Percentiles rank a stretch among this genome's conserved stretches.
phyloP scores from a whole-genome alignment of 73 alveolate species.

The Symbiodinium natans region DNA sequence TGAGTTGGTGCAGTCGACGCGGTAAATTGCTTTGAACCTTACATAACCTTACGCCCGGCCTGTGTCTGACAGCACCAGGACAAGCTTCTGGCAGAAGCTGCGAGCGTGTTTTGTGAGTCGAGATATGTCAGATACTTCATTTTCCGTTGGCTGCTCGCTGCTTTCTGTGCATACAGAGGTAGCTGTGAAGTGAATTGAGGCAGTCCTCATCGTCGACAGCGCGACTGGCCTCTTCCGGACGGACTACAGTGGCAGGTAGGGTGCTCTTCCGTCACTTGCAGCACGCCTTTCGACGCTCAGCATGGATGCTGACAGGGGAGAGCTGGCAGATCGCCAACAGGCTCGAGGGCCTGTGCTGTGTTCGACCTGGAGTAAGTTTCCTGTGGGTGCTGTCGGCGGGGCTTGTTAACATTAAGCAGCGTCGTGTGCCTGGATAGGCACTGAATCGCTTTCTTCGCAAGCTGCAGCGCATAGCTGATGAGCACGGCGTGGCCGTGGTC shows the following conservation, averaged over 20 bases:
- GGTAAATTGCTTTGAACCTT: too few relatives aligned
- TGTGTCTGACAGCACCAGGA: too few relatives aligned
- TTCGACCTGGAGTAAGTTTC: not conserved
- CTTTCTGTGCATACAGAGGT: not conserved
- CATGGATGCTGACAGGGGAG: conserved; percentile 25
- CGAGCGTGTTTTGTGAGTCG: conserved; percentile 79
- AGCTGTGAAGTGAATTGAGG: conserved; percentile 9
- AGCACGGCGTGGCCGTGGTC: conserved; percentile 99
- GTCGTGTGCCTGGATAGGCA: conserved; percentile 9
- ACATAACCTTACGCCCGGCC: too few relatives aligned
- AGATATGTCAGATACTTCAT: conserved; percentile 17
- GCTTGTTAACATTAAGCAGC: too few relatives aligned
- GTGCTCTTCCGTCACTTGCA: too few relatives aligned
- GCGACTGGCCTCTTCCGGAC: conserved; percentile 99
- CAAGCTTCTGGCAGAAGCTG: conserved; percentile 57
- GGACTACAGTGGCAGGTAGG: conserved; percentile 99
- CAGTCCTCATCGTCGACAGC: conserved; percentile 98
- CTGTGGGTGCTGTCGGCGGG: not conserved
- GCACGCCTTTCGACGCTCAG: too few relatives aligned
- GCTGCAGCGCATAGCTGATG: conserved; percentile 99
- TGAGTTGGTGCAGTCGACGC: too few relatives aligned
- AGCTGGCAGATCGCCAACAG: conserved; percentile 87
- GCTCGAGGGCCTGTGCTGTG: not conserved
- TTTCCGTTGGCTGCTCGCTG: not conserved
- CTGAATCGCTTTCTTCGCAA: conserved; percentile 98